A percentile compares a stretch with the other conserved stretches of the same genome.
These are phyloP conservation scores for Pleomassaria siparia DNA, from an alignment of 2,329 filamentous ascomycete species.

Conservation along the genomic window DNA sequence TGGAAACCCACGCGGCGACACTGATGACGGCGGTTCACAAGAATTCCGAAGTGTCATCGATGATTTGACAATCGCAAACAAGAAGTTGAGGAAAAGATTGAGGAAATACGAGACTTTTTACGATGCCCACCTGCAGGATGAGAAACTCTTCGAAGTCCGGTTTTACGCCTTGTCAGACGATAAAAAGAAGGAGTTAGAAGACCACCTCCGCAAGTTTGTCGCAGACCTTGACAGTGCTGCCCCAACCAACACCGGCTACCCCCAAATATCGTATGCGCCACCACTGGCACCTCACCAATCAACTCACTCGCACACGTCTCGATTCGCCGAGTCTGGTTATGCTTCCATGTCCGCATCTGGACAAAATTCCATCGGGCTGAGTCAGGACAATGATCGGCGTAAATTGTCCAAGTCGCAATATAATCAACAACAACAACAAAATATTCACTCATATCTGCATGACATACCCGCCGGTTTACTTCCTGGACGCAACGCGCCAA, in stretches of 20 bases:
- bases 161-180: conserved; percentile 71
- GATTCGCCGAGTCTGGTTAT: conserved; percentile 58
- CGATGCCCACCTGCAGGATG: conserved; percentile 67
- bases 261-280: conserved; percentile 41
- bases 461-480: conserved; percentile 72
- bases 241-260: conserved; percentile 21
- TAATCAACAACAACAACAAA: conserved; percentile 46
- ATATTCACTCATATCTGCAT: conserved; percentile 69
- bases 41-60: conserved; percentile 84
- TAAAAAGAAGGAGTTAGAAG: conserved; percentile 77
- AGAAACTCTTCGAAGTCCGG: conserved; percentile 82
- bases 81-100: conserved; percentile 71
- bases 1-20: conserved; percentile 44
- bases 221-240: conserved; percentile 59
- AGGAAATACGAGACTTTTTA: conserved; percentile 70
- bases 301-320: conserved; percentile 60
- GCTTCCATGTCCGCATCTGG: too few species aligned
- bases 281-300: conserved; percentile 58
- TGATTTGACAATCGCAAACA: conserved; percentile 82
- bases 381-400: conserved; percentile 28
- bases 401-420: conserved; percentile 35
- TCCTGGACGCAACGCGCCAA: conserved; percentile 57
- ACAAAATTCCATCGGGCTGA: too few species aligned
- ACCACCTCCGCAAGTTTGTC: conserved; percentile 70
- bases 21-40: conserved; percentile 63